Evolutionary conservation across 2,329 filamentous ascomycete genomes (phyloP), one percentile per base, ranked within the genome.

Genomic region (Fusarium hostae): DNA sequence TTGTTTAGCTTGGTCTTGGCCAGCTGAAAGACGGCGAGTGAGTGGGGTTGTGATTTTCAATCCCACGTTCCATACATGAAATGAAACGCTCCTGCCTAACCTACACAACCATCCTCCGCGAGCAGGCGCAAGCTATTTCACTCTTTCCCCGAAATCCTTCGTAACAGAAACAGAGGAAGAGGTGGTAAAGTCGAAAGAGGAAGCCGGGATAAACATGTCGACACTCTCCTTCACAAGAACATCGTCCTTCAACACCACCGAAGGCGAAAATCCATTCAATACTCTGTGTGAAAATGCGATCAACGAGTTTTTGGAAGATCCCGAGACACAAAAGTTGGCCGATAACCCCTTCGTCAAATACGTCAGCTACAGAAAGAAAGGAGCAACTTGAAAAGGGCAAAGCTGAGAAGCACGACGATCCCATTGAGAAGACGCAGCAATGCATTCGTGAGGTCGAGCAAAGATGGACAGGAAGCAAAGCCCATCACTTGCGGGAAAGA

Each of bases 61-160:
- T 50, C 30, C 47, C 30, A 50, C 30, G 9, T 50, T 35, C 47
- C 47, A 18, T 24, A n/a, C 30, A 50, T 48, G 44, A 10, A 20
- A 44, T 30, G 28, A 30, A 24, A 35, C 47, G 13, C 47, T 51
- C 6, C 16, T 51, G 30, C n/a, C 9, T 51, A 26, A 51, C 47
- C 30, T 35, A 35, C 22, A 35, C 47, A 35, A 8, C 1, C 47
- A 51, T 9, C 26, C 2, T 20, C 5, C 5, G 7, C 6, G 5
- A 20, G 0, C 2, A 24, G 5, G n/a, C 12, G n/a, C 11, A 15
- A 9, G 16, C 11, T 5, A 26, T 35, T 4, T 35, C 6, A 8
- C 18, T 20, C 30, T 51, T 51, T 26, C 30, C 16, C 18, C 9
- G 15, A 26, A 6, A 34, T 22, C 20, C 6, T 26, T 24, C n/a